These are phyloP conservation scores for Pestalotiopsis sp. DNA, from an alignment of 2,329 filamentous ascomycete genomes.

Conservation along the genomic window DNA sequence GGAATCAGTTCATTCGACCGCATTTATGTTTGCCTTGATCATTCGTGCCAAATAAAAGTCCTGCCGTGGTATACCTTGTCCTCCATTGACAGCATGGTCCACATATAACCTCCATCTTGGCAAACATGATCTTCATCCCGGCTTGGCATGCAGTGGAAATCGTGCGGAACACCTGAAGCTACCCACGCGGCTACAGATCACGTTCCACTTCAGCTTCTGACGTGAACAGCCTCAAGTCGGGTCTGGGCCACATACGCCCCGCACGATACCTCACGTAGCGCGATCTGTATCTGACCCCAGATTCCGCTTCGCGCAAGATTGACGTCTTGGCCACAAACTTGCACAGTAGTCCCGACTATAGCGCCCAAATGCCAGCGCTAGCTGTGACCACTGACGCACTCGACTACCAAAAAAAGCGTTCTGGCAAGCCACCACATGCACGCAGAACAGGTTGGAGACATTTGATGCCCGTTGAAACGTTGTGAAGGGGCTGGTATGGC, in stretches of 20 bases:
- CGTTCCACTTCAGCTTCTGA: neutral
- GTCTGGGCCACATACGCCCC: neutral
- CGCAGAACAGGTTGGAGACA: too few species aligned
- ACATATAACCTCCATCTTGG: neutral
- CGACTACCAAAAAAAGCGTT: too few species aligned
- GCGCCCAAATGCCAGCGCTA: slow-evolving; percentile 4
- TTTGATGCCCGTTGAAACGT: neutral
- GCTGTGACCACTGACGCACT: neutral
- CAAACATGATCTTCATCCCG: neutral
- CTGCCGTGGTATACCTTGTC: neutral
- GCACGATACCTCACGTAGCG: neutral
- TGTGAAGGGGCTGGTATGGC: too few species aligned
- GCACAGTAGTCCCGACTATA: neutral
- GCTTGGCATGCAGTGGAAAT: neutral
- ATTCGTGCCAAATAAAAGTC: neutral
- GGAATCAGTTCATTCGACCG: neutral
- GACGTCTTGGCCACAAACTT: slow-evolving; percentile 3
- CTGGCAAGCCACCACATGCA: too few species aligned
- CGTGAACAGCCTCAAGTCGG: neutral
- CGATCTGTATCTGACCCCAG: neutral
- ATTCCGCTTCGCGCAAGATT: neutral
- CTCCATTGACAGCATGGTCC: neutral
- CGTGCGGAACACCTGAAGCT: neutral
- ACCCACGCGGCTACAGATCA: neutral
- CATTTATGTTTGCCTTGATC: neutral